phyloP scores from a whole-genome alignment of 2,329 filamentous ascomycete species.

The Colletotrichum viniferum region DNA sequence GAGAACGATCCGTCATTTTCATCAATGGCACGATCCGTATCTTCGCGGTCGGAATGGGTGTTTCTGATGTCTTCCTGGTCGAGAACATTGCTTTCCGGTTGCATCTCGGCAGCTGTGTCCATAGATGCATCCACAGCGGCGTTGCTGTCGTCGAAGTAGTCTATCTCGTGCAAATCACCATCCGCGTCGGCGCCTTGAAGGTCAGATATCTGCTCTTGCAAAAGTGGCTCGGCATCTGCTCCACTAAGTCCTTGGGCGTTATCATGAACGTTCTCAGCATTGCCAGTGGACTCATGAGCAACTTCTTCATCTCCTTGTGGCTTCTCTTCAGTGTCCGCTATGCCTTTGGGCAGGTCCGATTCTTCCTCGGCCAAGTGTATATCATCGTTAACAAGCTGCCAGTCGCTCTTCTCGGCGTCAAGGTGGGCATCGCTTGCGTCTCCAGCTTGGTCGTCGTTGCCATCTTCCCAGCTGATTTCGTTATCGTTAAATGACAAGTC shows the following conservation, averaged over 20 bases:
- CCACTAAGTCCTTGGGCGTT: neutral
- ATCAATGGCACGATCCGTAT: neutral
- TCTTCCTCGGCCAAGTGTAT: constrained; percentile 12
- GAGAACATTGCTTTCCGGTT: neutral
- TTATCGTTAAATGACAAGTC: constrained; percentile 2
- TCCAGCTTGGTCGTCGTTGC: neutral
- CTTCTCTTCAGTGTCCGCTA: neutral
- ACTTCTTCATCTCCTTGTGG: constrained; percentile 11
- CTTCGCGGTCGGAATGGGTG: neutral
- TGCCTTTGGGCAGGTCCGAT: neutral
- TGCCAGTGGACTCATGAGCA: constrained; percentile 22
- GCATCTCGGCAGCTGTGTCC: neutral
- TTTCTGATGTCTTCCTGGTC: constrained; percentile 2
- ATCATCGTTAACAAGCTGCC: constrained; percentile 1
- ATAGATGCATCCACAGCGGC: constrained; percentile 25
- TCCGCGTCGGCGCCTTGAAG: neutral
- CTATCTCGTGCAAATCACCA: constrained; percentile 30
- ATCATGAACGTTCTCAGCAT: neutral
- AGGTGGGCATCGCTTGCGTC: neutral
- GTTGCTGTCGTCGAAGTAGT: constrained; percentile 41
- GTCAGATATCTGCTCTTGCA: constrained; percentile 7
- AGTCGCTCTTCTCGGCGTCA: neutral
- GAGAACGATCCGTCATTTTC: neutral
- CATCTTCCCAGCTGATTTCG: constrained; percentile 25
- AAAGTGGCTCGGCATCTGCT: neutral